Conservation (phyloP, 208 protist species). For the Trypanosoma brucei region DNA sequence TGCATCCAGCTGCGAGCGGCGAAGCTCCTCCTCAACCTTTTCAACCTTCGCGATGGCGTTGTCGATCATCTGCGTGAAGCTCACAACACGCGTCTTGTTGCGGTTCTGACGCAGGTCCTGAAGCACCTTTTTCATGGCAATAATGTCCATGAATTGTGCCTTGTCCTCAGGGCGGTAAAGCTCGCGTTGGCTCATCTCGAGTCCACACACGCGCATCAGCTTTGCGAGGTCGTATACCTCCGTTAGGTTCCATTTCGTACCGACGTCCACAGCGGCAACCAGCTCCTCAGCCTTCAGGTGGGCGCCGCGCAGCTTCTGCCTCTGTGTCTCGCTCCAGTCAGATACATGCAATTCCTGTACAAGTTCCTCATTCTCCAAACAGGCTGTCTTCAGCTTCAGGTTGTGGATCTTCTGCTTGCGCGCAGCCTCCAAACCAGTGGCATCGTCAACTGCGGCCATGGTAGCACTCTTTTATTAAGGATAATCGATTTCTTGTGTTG, state of each 20-base stretch:
- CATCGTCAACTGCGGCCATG: slow-evolving; percentile 54
- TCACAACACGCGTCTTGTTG: slow-evolving; percentile 79
- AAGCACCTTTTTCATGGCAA: slow-evolving; percentile 72
- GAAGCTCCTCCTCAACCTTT: slow-evolving; percentile 75
- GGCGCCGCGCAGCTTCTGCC: slow-evolving; percentile 64
- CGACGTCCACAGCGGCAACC: slow-evolving; percentile 57
- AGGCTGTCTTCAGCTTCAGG: slow-evolving; percentile 81
- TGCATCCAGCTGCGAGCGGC: slow-evolving; percentile 59
- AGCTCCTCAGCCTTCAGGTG: slow-evolving; percentile 78
- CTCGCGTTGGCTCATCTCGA: slow-evolving; percentile 65
- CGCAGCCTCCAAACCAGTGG: slow-evolving; percentile 73
- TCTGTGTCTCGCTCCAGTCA: slow-evolving; percentile 79
- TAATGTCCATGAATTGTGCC: slow-evolving; percentile 72
- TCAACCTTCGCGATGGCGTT: slow-evolving; percentile 76
- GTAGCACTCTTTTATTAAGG: slow-evolving; percentile 2
- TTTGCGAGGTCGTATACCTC: slow-evolving; percentile 80
- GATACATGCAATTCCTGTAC: slow-evolving; percentile 81
- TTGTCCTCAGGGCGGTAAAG: slow-evolving; percentile 78
- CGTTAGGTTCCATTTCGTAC: slow-evolving; percentile 81
- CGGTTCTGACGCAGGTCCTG: slow-evolving; percentile 74
- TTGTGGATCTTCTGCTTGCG: slow-evolving; percentile 88
- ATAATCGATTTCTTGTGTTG: no score
- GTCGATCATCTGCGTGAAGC: slow-evolving; percentile 75
- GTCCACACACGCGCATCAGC: slow-evolving; percentile 66
- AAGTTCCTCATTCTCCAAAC: slow-evolving; percentile 77